Evolutionary conservation across 345 rosid species (phyloP).

Genomic region (Pistacia integerrima): DNA sequence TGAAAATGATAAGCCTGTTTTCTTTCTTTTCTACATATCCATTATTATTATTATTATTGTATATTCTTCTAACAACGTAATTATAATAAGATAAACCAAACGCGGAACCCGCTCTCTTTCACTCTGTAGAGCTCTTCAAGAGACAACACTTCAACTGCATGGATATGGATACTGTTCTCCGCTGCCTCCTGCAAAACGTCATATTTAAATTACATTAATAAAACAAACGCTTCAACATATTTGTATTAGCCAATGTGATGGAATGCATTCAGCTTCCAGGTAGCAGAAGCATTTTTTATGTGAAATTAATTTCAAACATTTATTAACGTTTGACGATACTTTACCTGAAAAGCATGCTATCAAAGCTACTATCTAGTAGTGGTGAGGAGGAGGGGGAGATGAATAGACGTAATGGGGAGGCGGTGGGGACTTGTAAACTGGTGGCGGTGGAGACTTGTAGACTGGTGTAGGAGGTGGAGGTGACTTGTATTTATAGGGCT

Average conservation of each 20-base stretch:
- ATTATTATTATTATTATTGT: background rate
- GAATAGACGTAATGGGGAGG: conserved; percentile 30
- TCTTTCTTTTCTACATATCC: background rate
- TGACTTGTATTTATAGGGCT: conserved; percentile 13
- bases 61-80: background rate
- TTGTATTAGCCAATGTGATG: too few species aligned
- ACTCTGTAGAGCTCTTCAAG: background rate
- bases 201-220: background rate
- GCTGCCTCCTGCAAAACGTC: conserved; percentile 10
- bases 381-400: conserved; percentile 61
- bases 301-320: background rate
- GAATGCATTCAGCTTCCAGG: too few species aligned
- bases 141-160: background rate
- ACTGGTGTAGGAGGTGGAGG: conserved; percentile 27
- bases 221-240: too few species aligned
- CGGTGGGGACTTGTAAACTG: conserved; percentile 22
- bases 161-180: background rate
- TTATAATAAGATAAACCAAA: background rate
- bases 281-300: too few species aligned
- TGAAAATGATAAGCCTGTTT: background rate
- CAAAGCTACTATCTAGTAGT: conserved; percentile 32
- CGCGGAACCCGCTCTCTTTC: conserved; percentile 6
- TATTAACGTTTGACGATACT: background rate
- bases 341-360: conserved; percentile 31
- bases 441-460: conserved; percentile 29